A percentile compares a stretch with the other conserved stretches of the same genome.
Evolutionary conservation across 1,139 yeast genomes (phyloP).

Genomic region (Scheffersomyces lignicola): DNA sequence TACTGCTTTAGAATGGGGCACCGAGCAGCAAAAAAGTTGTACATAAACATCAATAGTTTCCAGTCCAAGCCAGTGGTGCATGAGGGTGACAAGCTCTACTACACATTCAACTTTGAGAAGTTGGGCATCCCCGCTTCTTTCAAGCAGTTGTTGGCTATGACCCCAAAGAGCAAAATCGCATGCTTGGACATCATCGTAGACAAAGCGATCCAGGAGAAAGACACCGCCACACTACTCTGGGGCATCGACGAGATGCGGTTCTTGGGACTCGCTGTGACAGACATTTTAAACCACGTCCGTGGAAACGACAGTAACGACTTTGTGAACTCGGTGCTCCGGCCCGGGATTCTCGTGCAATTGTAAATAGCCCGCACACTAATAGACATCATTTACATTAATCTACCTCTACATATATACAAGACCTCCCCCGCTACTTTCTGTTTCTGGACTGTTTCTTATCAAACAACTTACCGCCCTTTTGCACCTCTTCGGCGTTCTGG

Average conservation of each 20-base stretch:
- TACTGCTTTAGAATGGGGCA: slow-evolving; percentile 12
- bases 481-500: slow-evolving; percentile 61
- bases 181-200: slow-evolving; percentile 20
- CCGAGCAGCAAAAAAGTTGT: slow-evolving; percentile 13
- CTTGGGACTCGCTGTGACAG: slow-evolving; percentile 28
- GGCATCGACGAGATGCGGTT: slow-evolving; percentile 31
- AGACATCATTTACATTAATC: neutral
- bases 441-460: slow-evolving; percentile 47
- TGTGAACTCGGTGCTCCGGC: slow-evolving; percentile 10
- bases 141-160: slow-evolving; percentile 7
- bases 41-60: slow-evolving; percentile 6
- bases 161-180: slow-evolving; percentile 7
- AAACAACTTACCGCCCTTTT: slow-evolving; percentile 59
- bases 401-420: slow-evolving; percentile 15
- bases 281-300: slow-evolving; percentile 14
- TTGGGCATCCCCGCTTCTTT: slow-evolving; percentile 14
- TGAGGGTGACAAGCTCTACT: neutral
- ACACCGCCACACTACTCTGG: slow-evolving; percentile 29
- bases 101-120: slow-evolving; percentile 10
- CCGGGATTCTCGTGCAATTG: slow-evolving; percentile 3
- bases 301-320: slow-evolving; percentile 10
- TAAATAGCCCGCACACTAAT: neutral
- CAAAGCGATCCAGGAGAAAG: slow-evolving; percentile 24
- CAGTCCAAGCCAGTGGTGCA: neutral
- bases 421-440: slow-evolving; percentile 17